Evolutionary conservation across 2,329 filamentous ascomycete species (phyloP).

Genomic region (Epichloe bromicola): DNA sequence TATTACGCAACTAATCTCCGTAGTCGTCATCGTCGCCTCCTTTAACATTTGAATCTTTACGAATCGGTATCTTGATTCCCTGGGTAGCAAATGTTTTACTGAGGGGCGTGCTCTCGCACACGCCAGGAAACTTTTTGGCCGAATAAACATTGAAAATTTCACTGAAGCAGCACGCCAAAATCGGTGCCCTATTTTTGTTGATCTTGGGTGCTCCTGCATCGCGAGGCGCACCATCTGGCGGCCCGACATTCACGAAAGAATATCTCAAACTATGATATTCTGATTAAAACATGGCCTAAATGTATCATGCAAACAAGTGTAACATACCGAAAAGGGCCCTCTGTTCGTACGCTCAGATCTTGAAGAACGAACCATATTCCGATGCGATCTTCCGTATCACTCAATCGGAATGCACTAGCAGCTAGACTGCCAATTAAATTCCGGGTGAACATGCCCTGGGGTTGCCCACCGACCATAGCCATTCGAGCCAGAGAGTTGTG

Average conservation of each 20-base stretch:
- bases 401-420: conserved; percentile 75
- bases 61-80: conserved; percentile 92
- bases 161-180: conserved; percentile 76
- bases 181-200: conserved; percentile 64
- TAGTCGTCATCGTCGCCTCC: conserved; percentile 40
- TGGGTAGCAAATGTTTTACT: conserved; percentile 90
- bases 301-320: not conserved
- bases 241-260: conserved; percentile 75
- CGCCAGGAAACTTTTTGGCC: conserved; percentile 97
- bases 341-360: conserved; percentile 86
- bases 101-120: conserved; percentile 81
- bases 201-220: conserved; percentile 33
- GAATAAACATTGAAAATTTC: conserved; percentile 88
- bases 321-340: conserved; percentile 72
- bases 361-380: conserved; percentile 97
- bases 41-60: conserved; percentile 60
- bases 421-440: conserved; percentile 89
- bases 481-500: conserved; percentile 19
- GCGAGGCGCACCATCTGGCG: conserved; percentile 24
- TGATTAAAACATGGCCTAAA: conserved; percentile 8
- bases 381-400: conserved; percentile 64
- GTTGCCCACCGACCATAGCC: conserved; percentile 31
- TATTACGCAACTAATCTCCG: conserved; percentile 13
- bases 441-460: conserved; percentile 79
- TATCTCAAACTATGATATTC: conserved; percentile 39